Conservation (phyloP, 2,329 filamentous ascomycete genomes). For the Eutypa lata region DNA sequence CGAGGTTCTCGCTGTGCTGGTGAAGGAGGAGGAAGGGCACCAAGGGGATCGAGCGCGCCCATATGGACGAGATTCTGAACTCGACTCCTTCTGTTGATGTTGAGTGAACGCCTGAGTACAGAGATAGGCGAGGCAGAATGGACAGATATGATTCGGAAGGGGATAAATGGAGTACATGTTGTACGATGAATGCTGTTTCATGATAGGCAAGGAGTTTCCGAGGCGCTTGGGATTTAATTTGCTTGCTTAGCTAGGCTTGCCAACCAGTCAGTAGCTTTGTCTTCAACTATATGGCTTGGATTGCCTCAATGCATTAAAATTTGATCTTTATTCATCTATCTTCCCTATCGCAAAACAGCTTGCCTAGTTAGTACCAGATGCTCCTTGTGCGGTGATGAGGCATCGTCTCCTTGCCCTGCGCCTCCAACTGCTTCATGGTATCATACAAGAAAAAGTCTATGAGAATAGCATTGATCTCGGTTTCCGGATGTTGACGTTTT, state of each 20-base stretch:
- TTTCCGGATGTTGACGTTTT: slow-evolving; percentile 64
- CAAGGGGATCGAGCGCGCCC: slow-evolving; percentile 59
- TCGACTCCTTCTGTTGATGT: slow-evolving; percentile 41
- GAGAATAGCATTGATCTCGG: slow-evolving; percentile 78
- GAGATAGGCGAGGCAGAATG: neutral
- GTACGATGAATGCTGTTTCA: neutral
- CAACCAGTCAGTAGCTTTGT: too few relatives aligned
- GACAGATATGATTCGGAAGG: neutral
- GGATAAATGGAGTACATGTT: neutral
- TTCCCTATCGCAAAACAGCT: neutral
- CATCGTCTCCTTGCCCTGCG: slow-evolving; percentile 55
- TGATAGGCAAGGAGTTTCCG: neutral
- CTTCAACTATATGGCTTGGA: neutral
- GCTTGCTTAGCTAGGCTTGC: too few relatives aligned
- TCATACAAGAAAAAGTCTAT: slow-evolving; percentile 99
- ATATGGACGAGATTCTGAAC: slow-evolving; percentile 68
- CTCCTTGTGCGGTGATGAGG: slow-evolving; percentile 88
- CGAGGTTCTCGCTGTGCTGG: slow-evolving; percentile 81
- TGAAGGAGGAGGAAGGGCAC: slow-evolving; percentile 66
- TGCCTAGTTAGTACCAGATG: slow-evolving; percentile 75
- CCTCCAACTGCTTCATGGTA: slow-evolving; percentile 82
- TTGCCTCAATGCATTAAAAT: neutral
- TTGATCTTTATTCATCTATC: neutral
- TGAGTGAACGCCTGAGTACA: slow-evolving; percentile 8
- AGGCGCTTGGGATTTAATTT: neutral